phyloP scores from a whole-genome alignment of 768 basidiomycete species.

The Macrolepiota albuminosa region DNA sequence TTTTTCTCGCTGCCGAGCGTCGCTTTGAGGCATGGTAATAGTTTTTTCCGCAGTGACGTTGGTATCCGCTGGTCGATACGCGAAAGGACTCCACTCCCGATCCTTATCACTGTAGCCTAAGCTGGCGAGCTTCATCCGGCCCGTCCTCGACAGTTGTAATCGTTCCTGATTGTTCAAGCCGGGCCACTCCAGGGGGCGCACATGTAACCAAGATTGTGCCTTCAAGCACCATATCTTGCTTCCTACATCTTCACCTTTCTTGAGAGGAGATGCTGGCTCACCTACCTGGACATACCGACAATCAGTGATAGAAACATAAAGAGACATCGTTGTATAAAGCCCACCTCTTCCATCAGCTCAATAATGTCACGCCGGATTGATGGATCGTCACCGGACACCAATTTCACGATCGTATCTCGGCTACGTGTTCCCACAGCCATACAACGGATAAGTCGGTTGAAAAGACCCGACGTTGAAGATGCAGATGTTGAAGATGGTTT shows the following conservation, averaged over 20 bases:
- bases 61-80: constrained; percentile 20
- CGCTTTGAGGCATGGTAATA: constrained; percentile 1
- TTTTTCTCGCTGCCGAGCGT: constrained; percentile 8
- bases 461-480: constrained; percentile 12
- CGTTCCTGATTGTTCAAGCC: constrained; percentile 45
- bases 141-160: constrained; percentile 44
- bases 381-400: constrained; percentile 39
- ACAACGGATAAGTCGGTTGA: constrained; percentile 47
- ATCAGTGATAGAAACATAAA: background rate
- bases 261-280: constrained; percentile 32
- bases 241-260: constrained; percentile 31
- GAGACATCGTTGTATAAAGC: constrained; percentile 11
- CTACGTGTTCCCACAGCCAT: constrained; percentile 46
- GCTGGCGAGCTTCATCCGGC: constrained; percentile 40
- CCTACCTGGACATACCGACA: constrained; percentile 37
- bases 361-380: constrained; percentile 37
- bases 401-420: constrained; percentile 40
- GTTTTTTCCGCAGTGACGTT: constrained; percentile 5
- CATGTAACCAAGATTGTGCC: constrained; percentile 56
- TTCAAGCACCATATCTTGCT: constrained; percentile 49
- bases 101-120: constrained; percentile 58
- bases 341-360: constrained; percentile 47
- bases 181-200: constrained; percentile 63
- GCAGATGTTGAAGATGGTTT: constrained; percentile 15
- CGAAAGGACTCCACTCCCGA: constrained; percentile 56